Evolutionary conservation across 495 filamentous ascomycete species (phyloP).

Genomic region (Choiromyces venosus): DNA sequence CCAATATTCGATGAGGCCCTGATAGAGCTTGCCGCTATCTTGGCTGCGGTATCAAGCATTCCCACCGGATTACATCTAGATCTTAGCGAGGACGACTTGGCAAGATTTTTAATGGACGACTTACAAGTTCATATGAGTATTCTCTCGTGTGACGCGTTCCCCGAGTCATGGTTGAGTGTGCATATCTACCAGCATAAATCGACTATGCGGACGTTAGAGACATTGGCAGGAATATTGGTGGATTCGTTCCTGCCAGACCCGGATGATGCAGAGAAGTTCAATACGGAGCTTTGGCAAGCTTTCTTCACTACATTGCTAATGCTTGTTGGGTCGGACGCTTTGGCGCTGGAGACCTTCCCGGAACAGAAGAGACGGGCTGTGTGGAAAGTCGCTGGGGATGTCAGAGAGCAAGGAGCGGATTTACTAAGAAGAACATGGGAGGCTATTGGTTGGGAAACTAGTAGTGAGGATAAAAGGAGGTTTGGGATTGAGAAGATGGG

Average conservation of each 20-base stretch:
- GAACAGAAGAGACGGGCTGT: constrained; percentile 94
- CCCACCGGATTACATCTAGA: constrained; percentile 62
- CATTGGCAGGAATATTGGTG: constrained; percentile 68
- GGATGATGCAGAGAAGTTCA: constrained; percentile 87
- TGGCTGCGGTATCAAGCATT: constrained; percentile 71
- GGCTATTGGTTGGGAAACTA: constrained; percentile 94
- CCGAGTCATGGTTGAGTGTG: constrained; percentile 80
- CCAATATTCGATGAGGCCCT: constrained; percentile 79
- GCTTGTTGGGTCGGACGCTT: constrained; percentile 77
- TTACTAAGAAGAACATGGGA: constrained; percentile 83
- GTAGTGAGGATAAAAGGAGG: constrained; percentile 55
- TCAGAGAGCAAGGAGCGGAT: constrained; percentile 83
- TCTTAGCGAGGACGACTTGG: constrained; percentile 68
- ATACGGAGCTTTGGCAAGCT: constrained; percentile 86
- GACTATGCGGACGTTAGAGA: constrained; percentile 80
- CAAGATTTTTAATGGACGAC: constrained; percentile 65
- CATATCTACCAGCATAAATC: constrained; percentile 94
- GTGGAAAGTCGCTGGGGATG: constrained; percentile 98
- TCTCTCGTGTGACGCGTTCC: constrained; percentile 83
- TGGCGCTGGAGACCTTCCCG: constrained; percentile 92
- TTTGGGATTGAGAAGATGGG: constrained; percentile 82
- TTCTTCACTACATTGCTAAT: constrained; percentile 87
- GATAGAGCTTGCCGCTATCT: constrained; percentile 79
- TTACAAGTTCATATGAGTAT: constrained; percentile 84
- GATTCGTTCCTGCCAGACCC: constrained; percentile 75